These are phyloP conservation scores for Dunaliella primolecta DNA, from an alignment of 139 green algal species.

Conservation along the genomic window DNA sequence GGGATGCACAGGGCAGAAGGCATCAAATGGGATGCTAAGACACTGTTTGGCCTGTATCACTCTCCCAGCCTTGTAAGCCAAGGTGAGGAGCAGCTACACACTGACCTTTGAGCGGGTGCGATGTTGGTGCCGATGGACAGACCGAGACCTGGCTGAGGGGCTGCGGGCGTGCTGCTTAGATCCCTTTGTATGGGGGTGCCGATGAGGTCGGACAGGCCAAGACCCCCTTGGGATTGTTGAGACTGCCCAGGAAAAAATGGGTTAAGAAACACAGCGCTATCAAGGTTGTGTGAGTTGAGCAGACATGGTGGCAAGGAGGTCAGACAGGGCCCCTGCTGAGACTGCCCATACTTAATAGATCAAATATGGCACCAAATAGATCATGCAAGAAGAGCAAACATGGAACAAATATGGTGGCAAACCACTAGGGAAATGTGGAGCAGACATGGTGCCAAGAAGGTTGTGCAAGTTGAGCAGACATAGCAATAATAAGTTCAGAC, in stretches of 20 bases:
- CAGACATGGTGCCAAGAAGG: no score
- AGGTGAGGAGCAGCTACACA: no score
- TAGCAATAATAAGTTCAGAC: no score
- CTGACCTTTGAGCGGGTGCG: background rate
- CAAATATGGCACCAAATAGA: background rate
- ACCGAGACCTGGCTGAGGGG: background rate
- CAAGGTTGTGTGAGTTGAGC: background rate
- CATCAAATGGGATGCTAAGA: background rate
- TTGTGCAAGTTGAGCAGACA: no score
- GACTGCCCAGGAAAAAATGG: background rate
- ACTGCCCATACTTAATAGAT: no score
- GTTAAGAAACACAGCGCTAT: background rate
- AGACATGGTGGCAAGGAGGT: no score
- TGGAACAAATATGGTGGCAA: background rate
- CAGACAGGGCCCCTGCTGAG: no score
- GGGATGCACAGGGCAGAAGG: background rate
- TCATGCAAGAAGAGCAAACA: background rate
- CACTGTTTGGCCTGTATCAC: background rate
- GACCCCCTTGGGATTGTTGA: background rate
- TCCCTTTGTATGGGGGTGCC: background rate
- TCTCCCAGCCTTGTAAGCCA: no score
- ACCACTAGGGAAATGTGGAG: no score
- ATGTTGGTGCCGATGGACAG: background rate
- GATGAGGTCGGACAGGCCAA: background rate
- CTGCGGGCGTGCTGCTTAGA: background rate